Base-by-base conservation (phyloP, 805 yeast genomes). In the Cyberlindnera subsufficiens region DNA sequence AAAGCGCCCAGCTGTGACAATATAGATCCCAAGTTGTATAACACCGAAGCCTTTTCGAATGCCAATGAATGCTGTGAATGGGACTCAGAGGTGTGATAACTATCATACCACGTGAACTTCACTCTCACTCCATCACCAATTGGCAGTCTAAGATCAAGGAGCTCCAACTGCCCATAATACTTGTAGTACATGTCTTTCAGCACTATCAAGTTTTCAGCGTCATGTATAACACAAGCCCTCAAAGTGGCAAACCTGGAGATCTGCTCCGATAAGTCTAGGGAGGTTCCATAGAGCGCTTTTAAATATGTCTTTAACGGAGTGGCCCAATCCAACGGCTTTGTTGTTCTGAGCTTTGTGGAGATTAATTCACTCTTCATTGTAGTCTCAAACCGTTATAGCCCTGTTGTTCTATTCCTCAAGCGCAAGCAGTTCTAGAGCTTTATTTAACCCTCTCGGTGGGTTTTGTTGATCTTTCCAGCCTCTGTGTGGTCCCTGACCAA, bases 1-100 rank as follows among this genome's bases (percentile, higher is more conserved):
- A 61, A 59, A 9, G 63, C 58, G 2, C 81, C 82, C 31, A 75
- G 65, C 42, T 73, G 68, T 3, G 84, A 74, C 45, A 82, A 64
- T 2, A 80, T 54, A 0, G 86, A 72, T 1, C 80, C 96, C 40
- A 90, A 64, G 56, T 90, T 90, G 71, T 82, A 91, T 41, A 93
- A 68, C 3, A 83, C 67, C 20, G 85, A 77, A 0, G 96, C 96
- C 64, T 91, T 91, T 56, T 91, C 99, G 58, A 86, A 89, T 0
- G 96, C 88, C 35, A 86, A 55, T 0, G 96, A 82, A 54, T 75
- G 76, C 58, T 90, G 96, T n/a, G 83, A 69, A 46, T 74, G 74
- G 13, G 71, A 64, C 1, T 68, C 63, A 1, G 67, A 51, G 7
- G 66, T 65, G 40, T 69, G 66, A 55, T 80, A 86, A 5, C 93